These are phyloP conservation scores for Colletotrichum gloeosporioides DNA, from an alignment of 2,329 filamentous ascomycete species.

Conservation along the genomic window DNA sequence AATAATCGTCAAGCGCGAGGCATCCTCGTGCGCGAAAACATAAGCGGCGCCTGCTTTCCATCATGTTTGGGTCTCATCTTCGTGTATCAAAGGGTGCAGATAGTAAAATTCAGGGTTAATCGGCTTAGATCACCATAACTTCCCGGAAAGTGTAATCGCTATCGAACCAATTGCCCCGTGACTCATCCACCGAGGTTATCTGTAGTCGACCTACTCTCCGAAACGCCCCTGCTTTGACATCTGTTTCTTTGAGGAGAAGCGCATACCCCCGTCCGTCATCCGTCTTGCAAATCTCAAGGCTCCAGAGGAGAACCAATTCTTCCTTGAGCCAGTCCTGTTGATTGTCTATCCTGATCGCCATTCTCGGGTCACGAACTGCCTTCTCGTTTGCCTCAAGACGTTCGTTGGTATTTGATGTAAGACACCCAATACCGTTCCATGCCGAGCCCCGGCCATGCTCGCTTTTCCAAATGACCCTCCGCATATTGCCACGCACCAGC, in stretches of 20 bases:
- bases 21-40: too few species aligned
- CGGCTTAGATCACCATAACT: not conserved
- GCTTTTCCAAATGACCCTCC: not conserved
- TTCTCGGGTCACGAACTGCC: not conserved
- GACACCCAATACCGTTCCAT: not conserved
- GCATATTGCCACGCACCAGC: not conserved
- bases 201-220: not conserved
- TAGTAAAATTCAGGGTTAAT: not conserved
- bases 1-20: too few species aligned
- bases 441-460: not conserved
- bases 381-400: not conserved
- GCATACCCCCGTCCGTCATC: not conserved
- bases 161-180: not conserved
- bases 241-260: not conserved
- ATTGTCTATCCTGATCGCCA: not conserved
- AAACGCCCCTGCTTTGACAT: accelerated
- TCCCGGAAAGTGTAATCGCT: not conserved
- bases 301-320: not conserved
- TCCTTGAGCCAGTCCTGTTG: not conserved
- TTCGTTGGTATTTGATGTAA: not conserved
- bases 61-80: too few species aligned
- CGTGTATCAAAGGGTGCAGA: too few species aligned
- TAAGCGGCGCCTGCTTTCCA: too few species aligned
- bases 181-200: not conserved
- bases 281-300: not conserved